These are phyloP conservation scores for Termitomyces bulborhizus DNA, from an alignment of 768 basidiomycete genomes.

Conservation along the genomic window DNA sequence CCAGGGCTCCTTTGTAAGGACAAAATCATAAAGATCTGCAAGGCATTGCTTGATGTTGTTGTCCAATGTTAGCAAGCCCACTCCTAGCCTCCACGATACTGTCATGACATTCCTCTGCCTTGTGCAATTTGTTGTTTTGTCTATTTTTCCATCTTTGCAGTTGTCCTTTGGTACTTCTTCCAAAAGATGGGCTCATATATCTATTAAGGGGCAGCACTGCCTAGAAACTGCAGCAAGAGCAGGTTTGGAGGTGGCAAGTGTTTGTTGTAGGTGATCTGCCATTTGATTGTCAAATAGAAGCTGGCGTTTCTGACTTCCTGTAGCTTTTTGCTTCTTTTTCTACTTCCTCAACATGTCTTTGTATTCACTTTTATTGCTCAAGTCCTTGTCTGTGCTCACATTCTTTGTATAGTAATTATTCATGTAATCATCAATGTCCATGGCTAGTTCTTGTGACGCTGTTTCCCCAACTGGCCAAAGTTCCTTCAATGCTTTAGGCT, in stretches of 20 bases:
- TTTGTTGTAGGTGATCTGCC: neutral
- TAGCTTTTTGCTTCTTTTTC: neutral
- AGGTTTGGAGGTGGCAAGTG: neutral
- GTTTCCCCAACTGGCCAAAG: neutral
- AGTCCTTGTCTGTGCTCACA: neutral
- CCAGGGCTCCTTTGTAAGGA: neutral
- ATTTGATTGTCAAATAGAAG: neutral
- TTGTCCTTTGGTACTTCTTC: no score
- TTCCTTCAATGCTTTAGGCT: neutral
- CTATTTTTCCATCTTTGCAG: neutral
- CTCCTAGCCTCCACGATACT: neutral
- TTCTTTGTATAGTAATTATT: neutral
- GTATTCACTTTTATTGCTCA: neutral
- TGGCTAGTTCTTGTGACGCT: neutral
- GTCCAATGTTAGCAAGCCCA: neutral
- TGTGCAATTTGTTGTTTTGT: no score
- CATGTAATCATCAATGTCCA: neutral
- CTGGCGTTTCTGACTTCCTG: neutral
- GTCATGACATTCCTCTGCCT: neutral
- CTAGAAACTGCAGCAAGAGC: no score
- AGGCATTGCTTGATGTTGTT: neutral
- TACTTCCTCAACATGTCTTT: neutral
- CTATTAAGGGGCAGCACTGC: rapidly evolving
- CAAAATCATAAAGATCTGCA: neutral
- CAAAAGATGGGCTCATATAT: neutral